Conservation (phyloP, 1,284 basidiomycete species). For the Agaricales sp. region DNA sequence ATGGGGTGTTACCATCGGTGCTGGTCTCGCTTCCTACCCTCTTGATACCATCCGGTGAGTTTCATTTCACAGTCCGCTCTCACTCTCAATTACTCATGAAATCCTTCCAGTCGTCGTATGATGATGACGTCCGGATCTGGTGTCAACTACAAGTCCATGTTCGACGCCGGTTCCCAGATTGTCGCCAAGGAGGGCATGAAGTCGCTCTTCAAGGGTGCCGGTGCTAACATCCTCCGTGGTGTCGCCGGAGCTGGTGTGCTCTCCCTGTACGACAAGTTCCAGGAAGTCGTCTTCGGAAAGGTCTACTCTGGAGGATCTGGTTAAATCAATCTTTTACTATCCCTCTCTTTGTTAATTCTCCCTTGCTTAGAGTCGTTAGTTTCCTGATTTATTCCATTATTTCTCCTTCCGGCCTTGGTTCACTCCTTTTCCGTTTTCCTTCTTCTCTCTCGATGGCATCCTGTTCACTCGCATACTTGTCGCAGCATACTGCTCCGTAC, state of each 20-base stretch:
- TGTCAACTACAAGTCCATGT: conserved; percentile 89
- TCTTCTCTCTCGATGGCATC: too few relatives aligned
- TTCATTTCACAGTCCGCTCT: conserved; percentile 13
- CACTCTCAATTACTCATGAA: conserved; percentile 50
- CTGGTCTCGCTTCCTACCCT: conserved; percentile 93
- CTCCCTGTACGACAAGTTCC: conserved; percentile 90
- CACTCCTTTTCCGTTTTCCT: too few relatives aligned
- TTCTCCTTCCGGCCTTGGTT: too few relatives aligned
- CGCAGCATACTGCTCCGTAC: too few relatives aligned
- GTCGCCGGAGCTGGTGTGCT: conserved; percentile 96
- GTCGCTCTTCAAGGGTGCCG: conserved; percentile 92
- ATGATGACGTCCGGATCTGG: conserved; percentile 88
- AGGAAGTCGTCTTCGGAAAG: conserved; percentile 88
- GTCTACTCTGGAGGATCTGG: conserved; percentile 72
- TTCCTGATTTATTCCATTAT: too few relatives aligned
- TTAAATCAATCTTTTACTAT: too few relatives aligned
- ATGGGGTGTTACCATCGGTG: conserved; percentile 92
- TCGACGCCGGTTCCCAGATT: conserved; percentile 76
- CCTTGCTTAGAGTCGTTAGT: too few relatives aligned
- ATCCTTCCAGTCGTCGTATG: conserved; percentile 78
- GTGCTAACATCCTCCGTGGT: conserved; percentile 97
- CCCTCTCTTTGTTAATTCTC: too few relatives aligned
- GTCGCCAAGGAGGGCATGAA: conserved; percentile 84
- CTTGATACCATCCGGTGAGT: conserved; percentile 85
- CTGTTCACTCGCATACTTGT: too few relatives aligned